Base-by-base conservation (phyloP, 2,329 filamentous ascomycete species). In the Aspergillus aculeatus region DNA sequence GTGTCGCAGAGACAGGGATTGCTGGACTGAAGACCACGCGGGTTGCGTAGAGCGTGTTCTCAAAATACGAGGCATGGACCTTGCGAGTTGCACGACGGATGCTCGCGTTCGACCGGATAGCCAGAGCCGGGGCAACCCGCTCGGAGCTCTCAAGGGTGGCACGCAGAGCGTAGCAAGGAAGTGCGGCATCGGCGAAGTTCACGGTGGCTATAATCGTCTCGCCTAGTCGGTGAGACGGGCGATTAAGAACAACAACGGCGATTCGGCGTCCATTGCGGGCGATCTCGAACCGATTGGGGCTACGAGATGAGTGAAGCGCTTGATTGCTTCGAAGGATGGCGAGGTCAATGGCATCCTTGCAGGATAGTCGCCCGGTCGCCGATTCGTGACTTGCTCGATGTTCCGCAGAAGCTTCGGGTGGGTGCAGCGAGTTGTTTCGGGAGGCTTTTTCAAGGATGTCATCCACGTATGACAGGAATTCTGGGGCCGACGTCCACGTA, bases 261-360 rank as follows among this genome's bases (percentile, higher is more conserved):
- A 99, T 93, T n/a, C 88, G 88, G 58, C 88, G 88, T n/a, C 93
- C 93, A 69, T 92, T 93, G 14, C 94, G 89, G 12, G 94, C 89
- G 72, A 99, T 98, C 72, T 96, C 93, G 73, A 98, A 99, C 44
- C 92, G 88, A 69, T 96, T 97, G n/a, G 89, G 86, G 71, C 90
- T 93, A 68, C 92, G 89, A 38, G 88, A 87, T n/a, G 86, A 84
- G 49, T 86, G 83, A 2, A 81, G 81, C 0, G 86, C 83, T 66
- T 88, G 79, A 66, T 92, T 92, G 71, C 91, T 92, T 64, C 91
- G 88, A 56, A 97, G 82, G 60, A 98, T 96, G 12, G 95, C 87
- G 62, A 96, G 83, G 71, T 97, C 91, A 68, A 99, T 96, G 21
- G 91, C 88, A 68, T 97, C 92, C 71, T 92, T 94, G 62, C 84